These are phyloP conservation scores for Theobroma cacao DNA, from an alignment of 345 rosid genomes.

Conservation along the genomic window DNA sequence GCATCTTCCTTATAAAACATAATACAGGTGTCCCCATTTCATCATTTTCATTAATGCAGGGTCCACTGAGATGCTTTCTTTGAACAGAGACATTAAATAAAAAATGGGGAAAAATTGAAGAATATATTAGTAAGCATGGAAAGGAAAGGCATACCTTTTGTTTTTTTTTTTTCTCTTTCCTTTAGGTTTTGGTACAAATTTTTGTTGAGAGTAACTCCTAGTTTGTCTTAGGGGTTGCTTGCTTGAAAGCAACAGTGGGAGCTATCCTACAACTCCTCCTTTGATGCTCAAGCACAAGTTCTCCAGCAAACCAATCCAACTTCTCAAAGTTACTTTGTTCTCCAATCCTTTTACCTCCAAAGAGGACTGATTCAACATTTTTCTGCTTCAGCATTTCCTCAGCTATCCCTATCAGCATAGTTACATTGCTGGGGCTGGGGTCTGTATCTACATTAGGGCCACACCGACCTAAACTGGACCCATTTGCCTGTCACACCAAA, in stretches of 20 bases:
- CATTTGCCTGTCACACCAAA: constrained; percentile 61
- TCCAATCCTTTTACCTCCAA: constrained; percentile 77
- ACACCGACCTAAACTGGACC: constrained; percentile 66
- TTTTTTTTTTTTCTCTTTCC: constrained; percentile 14
- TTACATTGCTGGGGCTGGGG: constrained; percentile 64
- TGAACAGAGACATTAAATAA: not conserved
- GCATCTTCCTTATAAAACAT: not conserved
- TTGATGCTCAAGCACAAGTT: constrained; percentile 88
- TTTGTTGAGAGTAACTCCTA: constrained; percentile 27
- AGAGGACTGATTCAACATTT: constrained; percentile 87
- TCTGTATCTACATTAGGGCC: constrained; percentile 69
- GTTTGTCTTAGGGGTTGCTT: constrained; percentile 43
- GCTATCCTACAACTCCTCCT: constrained; percentile 90
- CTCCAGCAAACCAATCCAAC: constrained; percentile 84
- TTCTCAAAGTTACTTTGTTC: constrained; percentile 79
- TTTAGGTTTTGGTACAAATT: constrained; percentile 28
- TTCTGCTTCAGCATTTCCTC: constrained; percentile 97
- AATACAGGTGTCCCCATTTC: constrained; percentile 13
- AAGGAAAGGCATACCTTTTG: constrained; percentile 29
- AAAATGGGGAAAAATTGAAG: not conserved
- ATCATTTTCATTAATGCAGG: constrained; percentile 23
- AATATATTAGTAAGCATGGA: not conserved
- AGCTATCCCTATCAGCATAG: constrained; percentile 63
- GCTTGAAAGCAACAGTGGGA: constrained; percentile 98
- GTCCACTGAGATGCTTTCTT: constrained; percentile 24